Conservation (phyloP, 1,284 basidiomycete species). For the Sporisorium reilianum region DNA sequence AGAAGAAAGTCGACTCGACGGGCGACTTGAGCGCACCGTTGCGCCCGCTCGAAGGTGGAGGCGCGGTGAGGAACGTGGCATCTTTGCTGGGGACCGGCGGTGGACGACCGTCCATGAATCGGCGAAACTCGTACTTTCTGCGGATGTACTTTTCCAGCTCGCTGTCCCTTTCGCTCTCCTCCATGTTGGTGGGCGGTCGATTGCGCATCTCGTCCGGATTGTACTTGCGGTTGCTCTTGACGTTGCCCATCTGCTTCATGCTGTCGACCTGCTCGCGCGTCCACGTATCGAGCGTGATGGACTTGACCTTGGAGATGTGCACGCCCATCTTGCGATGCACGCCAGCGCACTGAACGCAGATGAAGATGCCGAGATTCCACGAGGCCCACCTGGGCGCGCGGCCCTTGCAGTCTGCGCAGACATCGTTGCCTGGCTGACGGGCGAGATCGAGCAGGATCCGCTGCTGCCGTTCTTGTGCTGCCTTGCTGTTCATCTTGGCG, state of each 20-base stretch:
- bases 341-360: constrained; percentile 81
- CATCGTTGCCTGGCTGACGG: constrained; percentile 80
- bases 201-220: constrained; percentile 81
- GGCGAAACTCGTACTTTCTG: constrained; percentile 72
- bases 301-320: constrained; percentile 76
- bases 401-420: constrained; percentile 85
- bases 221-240: constrained; percentile 79
- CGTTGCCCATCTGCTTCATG: constrained; percentile 82
- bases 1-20: constrained; percentile 8
- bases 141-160: constrained; percentile 87
- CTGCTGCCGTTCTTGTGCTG: constrained; percentile 76
- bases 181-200: constrained; percentile 82
- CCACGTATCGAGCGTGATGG: constrained; percentile 84
- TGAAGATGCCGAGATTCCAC: constrained; percentile 74
- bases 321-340: constrained; percentile 89
- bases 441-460: constrained; percentile 77
- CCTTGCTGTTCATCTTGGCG: constrained; percentile 56
- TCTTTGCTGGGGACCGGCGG: constrained; percentile 61
- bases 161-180: constrained; percentile 80
- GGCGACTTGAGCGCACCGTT: constrained; percentile 14
- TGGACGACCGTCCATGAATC: constrained; percentile 55
- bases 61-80: constrained; percentile 42
- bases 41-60: constrained; percentile 18
- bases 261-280: constrained; percentile 82
- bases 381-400: constrained; percentile 83